These are phyloP conservation scores for Plenodomus tracheiphilus DNA, from an alignment of 2,329 filamentous ascomycete genomes.

Conservation along the genomic window DNA sequence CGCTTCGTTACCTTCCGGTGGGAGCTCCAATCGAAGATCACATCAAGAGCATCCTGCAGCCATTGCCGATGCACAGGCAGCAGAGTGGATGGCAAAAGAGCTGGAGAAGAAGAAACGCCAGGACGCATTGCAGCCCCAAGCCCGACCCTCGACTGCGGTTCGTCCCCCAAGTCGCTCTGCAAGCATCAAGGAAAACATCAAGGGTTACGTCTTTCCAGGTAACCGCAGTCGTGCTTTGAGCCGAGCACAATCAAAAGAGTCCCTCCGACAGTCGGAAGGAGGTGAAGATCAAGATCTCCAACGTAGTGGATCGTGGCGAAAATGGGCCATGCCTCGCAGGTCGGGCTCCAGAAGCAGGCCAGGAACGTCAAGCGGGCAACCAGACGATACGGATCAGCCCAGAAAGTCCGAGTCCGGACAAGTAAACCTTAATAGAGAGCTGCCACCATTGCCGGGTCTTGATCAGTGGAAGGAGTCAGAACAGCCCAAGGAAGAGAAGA, in stretches of 20 bases:
- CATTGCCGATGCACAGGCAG: conserved; percentile 45
- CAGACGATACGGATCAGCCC: conserved; percentile 23
- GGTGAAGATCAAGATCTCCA: conserved; percentile 21
- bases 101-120: conserved; percentile 44
- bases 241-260: conserved; percentile 41
- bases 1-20: conserved; percentile 42
- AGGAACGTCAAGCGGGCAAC: conserved; percentile 31
- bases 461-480: conserved; percentile 44
- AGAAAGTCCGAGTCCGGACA: conserved; percentile 28
- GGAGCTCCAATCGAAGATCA: conserved; percentile 33
- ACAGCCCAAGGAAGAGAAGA: conserved; percentile 15
- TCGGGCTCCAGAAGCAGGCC: conserved; percentile 39
- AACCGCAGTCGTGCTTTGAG: conserved; percentile 28
- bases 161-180: conserved; percentile 41
- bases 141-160: conserved; percentile 22
- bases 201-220: conserved; percentile 49
- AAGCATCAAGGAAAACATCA: conserved; percentile 45
- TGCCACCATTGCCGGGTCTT: conserved; percentile 53
- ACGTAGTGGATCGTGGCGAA: conserved; percentile 42
- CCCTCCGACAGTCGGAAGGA: conserved; percentile 23
- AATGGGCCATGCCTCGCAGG: conserved; percentile 42
- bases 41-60: conserved; percentile 40
- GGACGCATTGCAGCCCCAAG: conserved; percentile 22
- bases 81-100: conserved; percentile 51
- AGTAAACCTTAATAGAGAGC: conserved; percentile 52